Conservation (phyloP, 1,139 yeast species). For the Lizanozyma gosingica region DNA sequence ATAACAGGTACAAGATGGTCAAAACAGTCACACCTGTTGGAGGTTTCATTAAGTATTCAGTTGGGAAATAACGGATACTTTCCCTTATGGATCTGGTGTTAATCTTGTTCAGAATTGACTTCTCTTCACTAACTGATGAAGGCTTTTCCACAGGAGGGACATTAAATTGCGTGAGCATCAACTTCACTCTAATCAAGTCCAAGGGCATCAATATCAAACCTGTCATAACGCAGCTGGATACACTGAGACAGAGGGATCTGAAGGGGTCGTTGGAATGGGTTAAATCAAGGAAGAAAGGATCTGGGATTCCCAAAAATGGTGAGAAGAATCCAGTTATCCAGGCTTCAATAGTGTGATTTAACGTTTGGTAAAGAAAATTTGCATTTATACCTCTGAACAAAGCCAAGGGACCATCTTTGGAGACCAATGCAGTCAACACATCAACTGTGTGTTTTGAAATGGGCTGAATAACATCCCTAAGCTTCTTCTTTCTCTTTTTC, state of each 20-base stretch:
- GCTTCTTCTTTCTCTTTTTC: constrained; percentile 5
- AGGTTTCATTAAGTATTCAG: constrained; percentile 44
- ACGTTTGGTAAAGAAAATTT: constrained; percentile 67
- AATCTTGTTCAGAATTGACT: not conserved
- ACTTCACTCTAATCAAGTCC: constrained; percentile 68
- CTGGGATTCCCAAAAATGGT: constrained; percentile 79
- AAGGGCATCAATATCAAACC: constrained; percentile 75
- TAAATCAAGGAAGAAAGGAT: constrained; percentile 78
- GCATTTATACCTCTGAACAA: constrained; percentile 84
- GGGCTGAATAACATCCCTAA: constrained; percentile 38
- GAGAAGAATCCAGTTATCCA: constrained; percentile 88
- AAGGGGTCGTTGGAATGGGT: constrained; percentile 75
- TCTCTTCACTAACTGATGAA: not conserved
- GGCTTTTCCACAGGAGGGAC: constrained; percentile 8
- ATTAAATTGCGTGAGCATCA: constrained; percentile 54
- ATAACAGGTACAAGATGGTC: constrained; percentile 54
- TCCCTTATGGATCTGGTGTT: constrained; percentile 31
- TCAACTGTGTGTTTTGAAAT: constrained; percentile 62
- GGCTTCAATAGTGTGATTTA: constrained; percentile 73
- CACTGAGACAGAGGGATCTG: constrained; percentile 55
- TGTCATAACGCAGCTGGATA: constrained; percentile 65
- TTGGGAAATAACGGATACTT: constrained; percentile 28
- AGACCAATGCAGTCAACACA: constrained; percentile 56
- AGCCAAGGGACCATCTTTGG: constrained; percentile 78
- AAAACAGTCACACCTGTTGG: constrained; percentile 40